A percentile compares a stretch with the other conserved stretches of the same genome.
Conservation (phyloP, 2,329 filamentous ascomycete species). For the Camptophora hylomeconis region DNA sequence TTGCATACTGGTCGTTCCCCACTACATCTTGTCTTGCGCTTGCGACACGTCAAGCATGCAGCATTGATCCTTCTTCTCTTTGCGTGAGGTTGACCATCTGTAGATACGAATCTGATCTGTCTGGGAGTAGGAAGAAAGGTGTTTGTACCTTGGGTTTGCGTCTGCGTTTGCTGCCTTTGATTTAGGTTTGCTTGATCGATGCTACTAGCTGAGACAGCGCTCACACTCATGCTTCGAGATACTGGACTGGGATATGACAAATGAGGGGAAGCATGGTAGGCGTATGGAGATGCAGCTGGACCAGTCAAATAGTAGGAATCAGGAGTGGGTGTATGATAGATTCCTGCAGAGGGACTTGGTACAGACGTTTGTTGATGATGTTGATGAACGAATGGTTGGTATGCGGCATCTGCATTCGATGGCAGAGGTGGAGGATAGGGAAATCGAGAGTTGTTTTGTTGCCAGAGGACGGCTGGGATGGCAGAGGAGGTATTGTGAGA, state of each 20-base stretch:
- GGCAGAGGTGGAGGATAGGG: neutral
- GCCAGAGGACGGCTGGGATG: too few relatives aligned
- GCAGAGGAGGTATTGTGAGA: too few relatives aligned
- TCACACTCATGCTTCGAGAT: constrained; percentile 10
- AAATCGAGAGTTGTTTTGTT: too few relatives aligned
- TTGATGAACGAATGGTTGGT: too few relatives aligned
- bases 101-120: constrained; percentile 66
- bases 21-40: constrained; percentile 62
- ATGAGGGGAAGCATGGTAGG: constrained; percentile 2
- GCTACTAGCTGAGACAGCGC: constrained; percentile 1
- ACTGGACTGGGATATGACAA: neutral
- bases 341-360: too few relatives aligned
- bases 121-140: constrained; percentile 16
- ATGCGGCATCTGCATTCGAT: too few relatives aligned
- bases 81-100: constrained; percentile 65
- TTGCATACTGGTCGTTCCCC: constrained; percentile 61
- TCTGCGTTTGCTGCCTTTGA: too few relatives aligned
- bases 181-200: constrained; percentile 2
- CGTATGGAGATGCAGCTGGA: neutral
- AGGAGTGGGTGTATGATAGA: neutral
- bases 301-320: neutral
- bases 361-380: too few relatives aligned
- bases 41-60: constrained; percentile 62
- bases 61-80: constrained; percentile 69
- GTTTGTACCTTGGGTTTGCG: too few relatives aligned